These are phyloP conservation scores for Begonia peltatifolia DNA, from an alignment of 306 rosid genomes.

Conservation along the genomic window DNA sequence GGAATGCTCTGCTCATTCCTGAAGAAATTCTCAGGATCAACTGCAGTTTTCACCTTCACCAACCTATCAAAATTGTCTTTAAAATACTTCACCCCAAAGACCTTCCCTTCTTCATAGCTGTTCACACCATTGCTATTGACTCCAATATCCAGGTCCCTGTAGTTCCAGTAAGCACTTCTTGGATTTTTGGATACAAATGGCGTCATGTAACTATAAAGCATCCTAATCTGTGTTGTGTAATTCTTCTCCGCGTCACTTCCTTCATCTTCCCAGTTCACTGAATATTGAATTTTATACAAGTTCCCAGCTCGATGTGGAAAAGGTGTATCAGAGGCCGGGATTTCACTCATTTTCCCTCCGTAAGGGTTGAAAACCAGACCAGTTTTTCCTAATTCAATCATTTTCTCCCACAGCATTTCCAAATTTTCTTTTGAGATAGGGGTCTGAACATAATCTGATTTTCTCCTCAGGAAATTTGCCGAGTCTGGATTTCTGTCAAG, in stretches of 20 bases:
- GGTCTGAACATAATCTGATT: constrained; percentile 39
- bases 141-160: constrained; percentile 17
- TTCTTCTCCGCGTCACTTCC: neutral
- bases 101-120: constrained; percentile 10
- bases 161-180: constrained; percentile 8
- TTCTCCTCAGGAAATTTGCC: constrained; percentile 29
- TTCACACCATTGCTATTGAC: constrained; percentile 7
- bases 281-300: constrained; percentile 11
- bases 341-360: constrained; percentile 42
- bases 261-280: constrained; percentile 5
- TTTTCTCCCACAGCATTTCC: constrained; percentile 41
- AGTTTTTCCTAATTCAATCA: constrained; percentile 30
- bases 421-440: constrained; percentile 27
- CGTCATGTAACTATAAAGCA: constrained; percentile 12
- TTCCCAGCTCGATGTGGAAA: constrained; percentile 13
- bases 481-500: constrained; percentile 25
- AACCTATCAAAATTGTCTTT: constrained; percentile 10
- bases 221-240: constrained; percentile 6
- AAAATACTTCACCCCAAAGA: constrained; percentile 13
- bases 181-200: constrained; percentile 10
- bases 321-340: constrained; percentile 9
- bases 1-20: constrained; percentile 22
- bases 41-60: constrained; percentile 11
- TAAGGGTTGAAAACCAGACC: constrained; percentile 34
- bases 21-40: constrained; percentile 15